Conservation (phyloP, 345 rosid species). For the Pseudoturritis turrita region DNA sequence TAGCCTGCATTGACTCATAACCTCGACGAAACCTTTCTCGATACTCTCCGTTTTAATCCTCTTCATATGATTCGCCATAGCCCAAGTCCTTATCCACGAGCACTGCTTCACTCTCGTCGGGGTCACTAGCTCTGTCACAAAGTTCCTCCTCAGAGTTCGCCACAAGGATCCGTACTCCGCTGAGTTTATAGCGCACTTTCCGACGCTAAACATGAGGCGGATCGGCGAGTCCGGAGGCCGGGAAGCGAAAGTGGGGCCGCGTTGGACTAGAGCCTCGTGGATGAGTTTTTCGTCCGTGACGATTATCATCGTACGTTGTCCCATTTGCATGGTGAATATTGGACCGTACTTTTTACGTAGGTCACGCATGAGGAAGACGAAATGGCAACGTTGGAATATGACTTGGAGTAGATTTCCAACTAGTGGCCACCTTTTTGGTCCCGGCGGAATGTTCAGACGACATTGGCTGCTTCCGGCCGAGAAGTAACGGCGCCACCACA, state of each 20-base stretch:
- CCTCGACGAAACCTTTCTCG: slow-evolving; percentile 62
- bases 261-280: slow-evolving; percentile 80
- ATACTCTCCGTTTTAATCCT: slow-evolving; percentile 46
- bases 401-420: slow-evolving; percentile 78
- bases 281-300: slow-evolving; percentile 73
- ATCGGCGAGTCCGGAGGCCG: slow-evolving; percentile 88
- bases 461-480: slow-evolving; percentile 8
- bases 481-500: slow-evolving; percentile 54
- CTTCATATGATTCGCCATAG: slow-evolving; percentile 60
- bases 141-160: slow-evolving; percentile 71
- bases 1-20: slow-evolving; percentile 66
- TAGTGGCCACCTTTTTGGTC: slow-evolving; percentile 85
- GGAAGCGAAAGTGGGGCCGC: slow-evolving; percentile 63
- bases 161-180: slow-evolving; percentile 84
- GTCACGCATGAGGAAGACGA: slow-evolving; percentile 62
- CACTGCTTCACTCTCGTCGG: slow-evolving; percentile 75
- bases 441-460: slow-evolving; percentile 61
- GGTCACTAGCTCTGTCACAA: slow-evolving; percentile 69
- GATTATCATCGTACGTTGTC: slow-evolving; percentile 83
- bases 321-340: slow-evolving; percentile 93
- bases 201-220: slow-evolving; percentile 76
- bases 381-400: slow-evolving; percentile 70
- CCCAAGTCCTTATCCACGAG: slow-evolving; percentile 87
- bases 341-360: slow-evolving; percentile 74
- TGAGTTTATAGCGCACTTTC: slow-evolving; percentile 89